Percentiles rank a stretch among this genome's conserved stretches.
These are phyloP conservation scores for Candida piceae DNA, from an alignment of 805 yeast species.

Conservation along the genomic window DNA sequence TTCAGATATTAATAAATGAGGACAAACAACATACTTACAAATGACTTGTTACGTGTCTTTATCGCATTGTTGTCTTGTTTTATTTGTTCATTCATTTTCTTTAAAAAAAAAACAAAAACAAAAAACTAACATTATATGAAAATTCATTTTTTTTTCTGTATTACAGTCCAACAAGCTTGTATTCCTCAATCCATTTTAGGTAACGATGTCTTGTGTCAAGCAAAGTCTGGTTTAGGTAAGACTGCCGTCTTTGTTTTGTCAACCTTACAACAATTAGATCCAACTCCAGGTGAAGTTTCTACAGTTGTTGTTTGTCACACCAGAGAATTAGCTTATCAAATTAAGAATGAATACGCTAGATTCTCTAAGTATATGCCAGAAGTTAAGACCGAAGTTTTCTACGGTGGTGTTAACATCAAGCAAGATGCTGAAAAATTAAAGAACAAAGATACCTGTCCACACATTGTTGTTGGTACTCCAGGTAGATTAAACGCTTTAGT, in stretches of 20 bases:
- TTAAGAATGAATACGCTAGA: constrained; percentile 94
- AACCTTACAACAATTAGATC: constrained; percentile 94
- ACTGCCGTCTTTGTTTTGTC: constrained; percentile 96
- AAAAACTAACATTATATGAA: background rate
- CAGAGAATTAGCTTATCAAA: constrained; percentile 97
- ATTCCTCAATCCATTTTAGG: constrained; percentile 98
- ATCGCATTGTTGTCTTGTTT: too few relatives aligned
- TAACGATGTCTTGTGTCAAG: constrained; percentile 97
- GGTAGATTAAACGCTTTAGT: constrained; percentile 95
- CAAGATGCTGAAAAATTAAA: constrained; percentile 84
- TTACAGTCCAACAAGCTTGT: constrained; percentile 89
- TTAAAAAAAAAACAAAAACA: too few relatives aligned
- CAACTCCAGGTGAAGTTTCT: constrained; percentile 94
- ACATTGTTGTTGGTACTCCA: constrained; percentile 95
- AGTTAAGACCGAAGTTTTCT: constrained; percentile 92
- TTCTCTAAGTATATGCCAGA: constrained; percentile 98
- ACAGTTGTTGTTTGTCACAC: constrained; percentile 96
- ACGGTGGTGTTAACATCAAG: constrained; percentile 87
- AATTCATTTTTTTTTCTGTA: too few relatives aligned
- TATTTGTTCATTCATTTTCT: too few relatives aligned
- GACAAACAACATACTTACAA: too few relatives aligned
- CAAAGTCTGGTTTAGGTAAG: constrained; percentile 99
- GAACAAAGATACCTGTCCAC: constrained; percentile 92
- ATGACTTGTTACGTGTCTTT: too few relatives aligned
- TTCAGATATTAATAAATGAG: too few relatives aligned